Evolutionary conservation across 441 rosid genomes (phyloP).

Genomic region (Manihot esculenta): DNA sequence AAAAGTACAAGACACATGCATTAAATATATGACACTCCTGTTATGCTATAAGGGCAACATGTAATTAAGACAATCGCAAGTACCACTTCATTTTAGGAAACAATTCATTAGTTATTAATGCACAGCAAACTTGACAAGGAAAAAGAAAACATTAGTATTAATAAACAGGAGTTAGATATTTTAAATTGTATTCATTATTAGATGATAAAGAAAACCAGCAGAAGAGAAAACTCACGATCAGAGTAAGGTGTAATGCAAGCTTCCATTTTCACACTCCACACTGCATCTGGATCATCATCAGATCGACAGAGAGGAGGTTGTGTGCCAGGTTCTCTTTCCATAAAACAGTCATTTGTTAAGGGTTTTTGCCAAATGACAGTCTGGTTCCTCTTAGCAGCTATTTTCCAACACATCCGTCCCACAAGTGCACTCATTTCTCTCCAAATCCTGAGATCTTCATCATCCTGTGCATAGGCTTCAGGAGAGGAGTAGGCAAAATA

Average conservation of each 20-base stretch:
- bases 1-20: neutral
- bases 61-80: neutral
- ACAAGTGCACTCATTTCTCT: conserved; percentile 92
- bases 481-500: conserved; percentile 99
- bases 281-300: conserved; percentile 88
- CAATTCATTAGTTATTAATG: neutral
- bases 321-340: conserved; percentile 79
- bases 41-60: neutral
- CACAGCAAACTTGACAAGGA: neutral
- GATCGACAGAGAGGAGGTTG: conserved; percentile 90
- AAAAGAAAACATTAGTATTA: neutral
- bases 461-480: conserved; percentile 98
- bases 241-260: conserved; percentile 92
- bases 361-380: conserved; percentile 99
- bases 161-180: neutral
- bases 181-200: neutral
- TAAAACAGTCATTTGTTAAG: conserved; percentile 86
- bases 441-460: conserved; percentile 92
- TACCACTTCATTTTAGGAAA: neutral
- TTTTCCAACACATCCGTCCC: conserved; percentile 92
- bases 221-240: conserved; percentile 59
- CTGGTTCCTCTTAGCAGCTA: conserved; percentile 89
- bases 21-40: too few species aligned
- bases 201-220: neutral
- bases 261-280: conserved; percentile 81